Percentiles rank a stretch among this genome's conserved stretches.
These are phyloP conservation scores for Pythium sukuiense DNA, from an alignment of 352 stramenopile genomes.

Conservation along the genomic window DNA sequence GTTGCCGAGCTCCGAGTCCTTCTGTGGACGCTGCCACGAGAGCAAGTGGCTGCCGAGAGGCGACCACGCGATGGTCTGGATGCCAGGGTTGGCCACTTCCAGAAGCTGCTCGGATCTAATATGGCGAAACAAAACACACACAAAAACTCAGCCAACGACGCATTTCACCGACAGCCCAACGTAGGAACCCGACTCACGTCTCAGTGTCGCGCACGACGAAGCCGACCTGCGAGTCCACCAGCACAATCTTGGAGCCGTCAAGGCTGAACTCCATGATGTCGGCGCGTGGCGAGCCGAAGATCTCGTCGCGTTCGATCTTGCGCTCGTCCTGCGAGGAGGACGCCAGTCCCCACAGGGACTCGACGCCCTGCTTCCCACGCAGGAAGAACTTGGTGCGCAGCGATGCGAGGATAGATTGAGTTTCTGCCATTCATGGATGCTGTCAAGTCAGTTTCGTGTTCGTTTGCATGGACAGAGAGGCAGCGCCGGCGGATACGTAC, in stretches of 20 bases:
- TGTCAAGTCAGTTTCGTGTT: background rate
- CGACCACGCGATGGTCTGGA: constrained; percentile 81
- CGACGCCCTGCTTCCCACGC: constrained; percentile 72
- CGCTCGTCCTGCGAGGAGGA: constrained; percentile 46
- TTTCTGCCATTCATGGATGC: constrained; percentile 12
- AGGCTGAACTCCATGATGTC: constrained; percentile 78
- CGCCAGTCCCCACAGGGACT: constrained; percentile 72
- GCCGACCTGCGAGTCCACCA: constrained; percentile 60
- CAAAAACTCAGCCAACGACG: background rate
- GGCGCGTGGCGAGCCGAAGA: constrained; percentile 42
- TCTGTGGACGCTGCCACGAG: constrained; percentile 86
- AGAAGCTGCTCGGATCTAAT: constrained; percentile 49
- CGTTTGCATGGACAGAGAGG: background rate
- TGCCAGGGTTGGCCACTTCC: constrained; percentile 68
- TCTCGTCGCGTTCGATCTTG: constrained; percentile 55
- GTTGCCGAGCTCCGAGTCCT: constrained; percentile 71
- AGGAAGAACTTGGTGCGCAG: constrained; percentile 86
- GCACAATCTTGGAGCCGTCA: constrained; percentile 63
- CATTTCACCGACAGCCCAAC: background rate
- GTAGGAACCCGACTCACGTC: constrained; percentile 30
- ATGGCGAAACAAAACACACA: background rate
- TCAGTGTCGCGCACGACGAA: constrained; percentile 73
- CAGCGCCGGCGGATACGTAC: background rate
- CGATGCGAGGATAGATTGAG: constrained; percentile 22
- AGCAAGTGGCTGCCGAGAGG: constrained; percentile 80